phyloP scores from a whole-genome alignment of 2,329 filamentous ascomycete species.

The Penicillium expansum region DNA sequence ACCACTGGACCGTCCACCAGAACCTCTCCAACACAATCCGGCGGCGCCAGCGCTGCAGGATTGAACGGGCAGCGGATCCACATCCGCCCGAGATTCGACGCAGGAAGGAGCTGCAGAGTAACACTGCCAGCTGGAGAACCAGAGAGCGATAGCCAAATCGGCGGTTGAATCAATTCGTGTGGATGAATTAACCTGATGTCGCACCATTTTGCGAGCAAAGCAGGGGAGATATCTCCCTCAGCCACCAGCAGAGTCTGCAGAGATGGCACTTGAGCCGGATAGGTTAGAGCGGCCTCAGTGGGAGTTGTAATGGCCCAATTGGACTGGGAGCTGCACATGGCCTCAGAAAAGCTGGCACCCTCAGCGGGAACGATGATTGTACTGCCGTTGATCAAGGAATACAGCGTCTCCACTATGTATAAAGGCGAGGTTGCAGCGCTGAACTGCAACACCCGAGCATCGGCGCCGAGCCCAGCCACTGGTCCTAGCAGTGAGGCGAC shows the following conservation, averaged over 20 bases:
- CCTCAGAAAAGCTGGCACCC: not conserved
- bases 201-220: not conserved
- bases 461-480: not conserved
- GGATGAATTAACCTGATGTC: not conserved
- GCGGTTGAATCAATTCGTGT: not conserved
- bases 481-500: not conserved
- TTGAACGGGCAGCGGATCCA: conserved; percentile 4
- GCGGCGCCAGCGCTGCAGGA: not conserved
- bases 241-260: not conserved
- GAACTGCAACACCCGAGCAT: not conserved
- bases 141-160: not conserved
- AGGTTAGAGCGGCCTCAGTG: not conserved
- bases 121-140: not conserved
- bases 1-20: conserved; percentile 8
- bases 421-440: not conserved
- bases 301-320: not conserved
- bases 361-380: not conserved
- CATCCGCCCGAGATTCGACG: not conserved
- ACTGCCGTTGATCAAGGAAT: not conserved
- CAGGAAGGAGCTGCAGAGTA: not conserved
- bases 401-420: conserved; percentile 2
- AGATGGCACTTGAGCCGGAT: not conserved
- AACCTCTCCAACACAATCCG: conserved; percentile 6
- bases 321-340: not conserved
- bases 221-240: not conserved